phyloP scores from a whole-genome alignment of 345 rosid genomes.

The Salix udensis region DNA sequence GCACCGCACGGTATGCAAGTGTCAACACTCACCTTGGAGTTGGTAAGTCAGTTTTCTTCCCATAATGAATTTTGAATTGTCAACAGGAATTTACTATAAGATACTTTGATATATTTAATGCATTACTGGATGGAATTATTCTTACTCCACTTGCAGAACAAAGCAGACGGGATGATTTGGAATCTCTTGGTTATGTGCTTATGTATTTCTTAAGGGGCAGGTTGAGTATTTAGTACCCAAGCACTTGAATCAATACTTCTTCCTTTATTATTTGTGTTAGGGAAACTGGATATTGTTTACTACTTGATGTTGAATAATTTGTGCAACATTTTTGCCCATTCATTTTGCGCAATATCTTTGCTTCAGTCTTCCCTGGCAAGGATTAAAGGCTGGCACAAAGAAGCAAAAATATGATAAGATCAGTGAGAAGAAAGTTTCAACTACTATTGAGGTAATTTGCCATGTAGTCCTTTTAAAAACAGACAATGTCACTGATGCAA shows the following conservation, averaged over 20 bases:
- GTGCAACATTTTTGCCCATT: constrained; percentile 9
- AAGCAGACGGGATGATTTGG: constrained; percentile 99
- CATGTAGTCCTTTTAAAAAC: neutral
- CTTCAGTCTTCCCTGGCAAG: constrained; percentile 97
- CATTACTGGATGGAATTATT: constrained; percentile 1
- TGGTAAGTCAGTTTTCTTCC: constrained; percentile 46
- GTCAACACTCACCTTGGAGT: constrained; percentile 96
- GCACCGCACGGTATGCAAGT: constrained; percentile 97
- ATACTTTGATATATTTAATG: neutral
- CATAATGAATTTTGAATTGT: neutral
- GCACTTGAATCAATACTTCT: neutral
- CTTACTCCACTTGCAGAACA: constrained; percentile 56
- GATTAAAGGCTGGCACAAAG: constrained; percentile 88
- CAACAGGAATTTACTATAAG: neutral
- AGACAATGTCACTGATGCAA: neutral
- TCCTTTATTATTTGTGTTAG: neutral
- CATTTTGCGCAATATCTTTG: constrained; percentile 13
- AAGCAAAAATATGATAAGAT: constrained; percentile 98
- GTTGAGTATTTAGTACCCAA: constrained; percentile 29
- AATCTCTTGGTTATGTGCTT: constrained; percentile 95
- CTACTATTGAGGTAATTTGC: constrained; percentile 68
- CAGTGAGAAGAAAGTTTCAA: constrained; percentile 91
- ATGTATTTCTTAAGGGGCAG: constrained; percentile 98
- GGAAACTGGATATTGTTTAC: neutral
- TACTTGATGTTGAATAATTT: neutral